Percentiles rank a stretch among this genome's conserved stretches.
phyloP scores from a whole-genome alignment of 225 moss, liverwort and hornwort genomes.

The Polytrichum commune region DNA sequence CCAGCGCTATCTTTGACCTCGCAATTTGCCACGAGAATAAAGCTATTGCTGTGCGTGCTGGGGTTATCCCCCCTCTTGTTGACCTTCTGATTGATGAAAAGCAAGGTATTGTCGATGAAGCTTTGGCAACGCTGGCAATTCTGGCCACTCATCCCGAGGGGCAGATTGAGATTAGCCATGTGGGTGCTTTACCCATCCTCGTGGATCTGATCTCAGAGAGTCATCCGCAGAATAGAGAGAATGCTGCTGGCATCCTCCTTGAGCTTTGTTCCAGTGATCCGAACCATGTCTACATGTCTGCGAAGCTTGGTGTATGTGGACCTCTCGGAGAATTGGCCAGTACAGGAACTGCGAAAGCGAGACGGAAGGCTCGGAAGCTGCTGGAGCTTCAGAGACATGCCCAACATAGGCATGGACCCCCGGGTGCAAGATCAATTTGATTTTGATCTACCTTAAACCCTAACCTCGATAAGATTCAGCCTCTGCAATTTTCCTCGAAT shows the following conservation, averaged over 20 bases:
- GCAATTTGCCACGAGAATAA: constrained; percentile 76
- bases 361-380: constrained; percentile 77
- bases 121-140: constrained; percentile 74
- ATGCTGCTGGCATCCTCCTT: constrained; percentile 73
- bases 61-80: constrained; percentile 56
- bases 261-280: constrained; percentile 67
- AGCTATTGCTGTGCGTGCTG: constrained; percentile 75
- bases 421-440: constrained; percentile 45
- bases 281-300: constrained; percentile 62
- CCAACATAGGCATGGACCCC: constrained; percentile 38
- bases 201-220: constrained; percentile 70
- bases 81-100: constrained; percentile 74
- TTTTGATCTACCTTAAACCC: not conserved
- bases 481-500: not conserved
- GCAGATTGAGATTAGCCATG: constrained; percentile 54
- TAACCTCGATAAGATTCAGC: not conserved
- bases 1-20: constrained; percentile 84
- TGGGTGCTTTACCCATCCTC: constrained; percentile 63
- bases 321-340: constrained; percentile 77
- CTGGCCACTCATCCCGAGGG: constrained; percentile 73
- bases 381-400: constrained; percentile 53
- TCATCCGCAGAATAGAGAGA: constrained; percentile 75
- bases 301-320: constrained; percentile 77
- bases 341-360: constrained; percentile 78
- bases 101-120: constrained; percentile 81